Conservation (phyloP, 202 grass and related monocot species). For the Eragrostis tef region DNA sequence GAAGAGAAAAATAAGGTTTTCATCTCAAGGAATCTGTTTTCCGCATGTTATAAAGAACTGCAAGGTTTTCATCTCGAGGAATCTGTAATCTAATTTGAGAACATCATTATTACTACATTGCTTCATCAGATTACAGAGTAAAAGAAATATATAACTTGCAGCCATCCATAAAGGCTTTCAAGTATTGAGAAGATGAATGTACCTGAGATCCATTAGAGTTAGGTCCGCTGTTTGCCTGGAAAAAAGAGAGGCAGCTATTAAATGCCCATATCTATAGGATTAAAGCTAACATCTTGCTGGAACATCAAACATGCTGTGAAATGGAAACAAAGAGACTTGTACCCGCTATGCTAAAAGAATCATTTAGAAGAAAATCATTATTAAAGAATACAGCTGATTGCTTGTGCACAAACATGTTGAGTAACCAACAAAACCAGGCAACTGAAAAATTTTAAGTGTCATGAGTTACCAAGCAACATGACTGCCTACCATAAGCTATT, state of each 20-base stretch:
- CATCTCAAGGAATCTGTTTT: not conserved
- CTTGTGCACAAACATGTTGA: not conserved
- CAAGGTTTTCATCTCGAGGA: constrained; percentile 2
- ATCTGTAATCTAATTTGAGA: not conserved
- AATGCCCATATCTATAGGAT: constrained; percentile 24
- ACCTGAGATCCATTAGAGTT: constrained; percentile 97
- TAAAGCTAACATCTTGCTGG: not conserved
- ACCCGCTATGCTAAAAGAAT: constrained; percentile 26
- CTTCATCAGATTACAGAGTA: constrained; percentile 11
- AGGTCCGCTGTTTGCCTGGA: constrained; percentile 88
- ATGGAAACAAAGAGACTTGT: not conserved
- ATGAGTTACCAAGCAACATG: constrained; percentile 13
- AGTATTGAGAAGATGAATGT: constrained; percentile 30
- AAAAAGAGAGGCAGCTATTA: constrained; percentile 20
- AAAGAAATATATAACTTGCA: not conserved
- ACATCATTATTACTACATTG: not conserved
- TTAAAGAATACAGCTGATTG: not conserved
- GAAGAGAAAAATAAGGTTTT: constrained; percentile 34
- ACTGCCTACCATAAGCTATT: constrained; percentile 5
- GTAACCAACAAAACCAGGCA: too few species aligned
- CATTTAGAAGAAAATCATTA: not conserved
- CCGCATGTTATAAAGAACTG: too few species aligned
- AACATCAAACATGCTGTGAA: constrained; percentile 8
- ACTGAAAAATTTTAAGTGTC: not conserved
- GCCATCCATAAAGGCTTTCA: not conserved